These are phyloP conservation scores for Cryptococcus deneoformans DNA, from an alignment of 1,284 basidiomycete genomes.

Conservation along the genomic window DNA sequence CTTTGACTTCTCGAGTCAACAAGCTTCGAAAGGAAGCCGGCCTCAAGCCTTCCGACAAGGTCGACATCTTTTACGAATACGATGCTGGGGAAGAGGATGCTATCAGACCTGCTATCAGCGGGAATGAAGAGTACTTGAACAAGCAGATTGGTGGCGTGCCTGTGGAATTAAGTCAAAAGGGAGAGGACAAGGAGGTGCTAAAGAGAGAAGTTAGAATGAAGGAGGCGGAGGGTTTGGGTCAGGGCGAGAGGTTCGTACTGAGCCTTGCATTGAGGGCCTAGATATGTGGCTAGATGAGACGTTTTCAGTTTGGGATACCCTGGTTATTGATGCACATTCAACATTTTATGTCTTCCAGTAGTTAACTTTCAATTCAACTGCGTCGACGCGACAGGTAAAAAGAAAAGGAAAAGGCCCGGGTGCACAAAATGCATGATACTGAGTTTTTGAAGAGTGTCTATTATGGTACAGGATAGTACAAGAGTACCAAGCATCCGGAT, in stretches of 20 bases:
- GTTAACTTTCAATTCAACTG: too few relatives aligned
- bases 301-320: background rate
- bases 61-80: constrained; percentile 84
- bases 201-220: constrained; percentile 59
- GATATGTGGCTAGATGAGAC: background rate
- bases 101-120: constrained; percentile 63
- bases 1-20: constrained; percentile 92
- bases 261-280: constrained; percentile 26
- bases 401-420: too few relatives aligned
- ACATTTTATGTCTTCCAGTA: too few relatives aligned
- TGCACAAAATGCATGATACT: too few relatives aligned
- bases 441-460: too few relatives aligned
- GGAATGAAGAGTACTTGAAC: constrained; percentile 62
- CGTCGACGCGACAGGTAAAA: too few relatives aligned
- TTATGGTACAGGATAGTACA: too few relatives aligned
- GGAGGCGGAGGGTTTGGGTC: constrained; percentile 91
- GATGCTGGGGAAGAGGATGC: constrained; percentile 66
- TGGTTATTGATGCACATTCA: background rate
- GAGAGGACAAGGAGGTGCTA: constrained; percentile 68
- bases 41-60: constrained; percentile 90
- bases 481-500: too few relatives aligned
- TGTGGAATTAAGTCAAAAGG: constrained; percentile 58
- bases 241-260: constrained; percentile 61
- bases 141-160: constrained; percentile 76
- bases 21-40: constrained; percentile 95